These are phyloP conservation scores for Trametes coccinea DNA, from an alignment of 768 basidiomycete species.

Conservation along the genomic window DNA sequence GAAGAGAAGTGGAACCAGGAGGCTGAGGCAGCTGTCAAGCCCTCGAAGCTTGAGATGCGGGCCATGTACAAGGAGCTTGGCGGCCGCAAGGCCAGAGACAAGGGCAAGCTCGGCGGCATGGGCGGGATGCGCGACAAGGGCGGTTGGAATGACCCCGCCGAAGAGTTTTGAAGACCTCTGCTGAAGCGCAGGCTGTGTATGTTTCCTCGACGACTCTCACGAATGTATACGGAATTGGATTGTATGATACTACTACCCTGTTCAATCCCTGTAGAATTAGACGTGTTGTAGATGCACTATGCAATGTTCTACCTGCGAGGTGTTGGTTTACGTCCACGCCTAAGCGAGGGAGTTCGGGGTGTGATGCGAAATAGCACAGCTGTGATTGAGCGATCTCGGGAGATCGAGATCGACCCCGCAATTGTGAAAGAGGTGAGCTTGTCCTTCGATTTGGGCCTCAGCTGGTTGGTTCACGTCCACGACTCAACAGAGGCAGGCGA, in stretches of 20 bases:
- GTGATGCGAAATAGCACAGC: not conserved
- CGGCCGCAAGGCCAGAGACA: slow-evolving; percentile 76
- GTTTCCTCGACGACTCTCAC: not conserved
- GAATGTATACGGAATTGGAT: slow-evolving; percentile 5
- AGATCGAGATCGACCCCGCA: slow-evolving; percentile 5
- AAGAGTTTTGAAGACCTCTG: slow-evolving; percentile 3
- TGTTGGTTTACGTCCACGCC: not conserved
- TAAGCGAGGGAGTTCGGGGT: not conserved
- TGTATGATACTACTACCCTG: not conserved
- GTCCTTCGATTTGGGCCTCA: no score
- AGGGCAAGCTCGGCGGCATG: slow-evolving; percentile 68
- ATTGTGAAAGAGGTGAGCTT: not conserved
- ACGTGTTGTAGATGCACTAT: not conserved
- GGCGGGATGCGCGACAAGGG: slow-evolving; percentile 73
- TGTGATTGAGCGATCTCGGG: not conserved
- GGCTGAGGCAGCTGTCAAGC: slow-evolving; percentile 51
- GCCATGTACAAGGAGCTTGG: slow-evolving; percentile 90
- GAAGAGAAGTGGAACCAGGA: slow-evolving; percentile 74
- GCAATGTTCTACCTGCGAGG: not conserved
- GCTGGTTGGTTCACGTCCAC: no score
- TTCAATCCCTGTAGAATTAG: slow-evolving; percentile 10
- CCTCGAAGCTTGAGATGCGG: slow-evolving; percentile 83
- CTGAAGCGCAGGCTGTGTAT: not conserved
- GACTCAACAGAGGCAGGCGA: no score
- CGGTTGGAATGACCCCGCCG: slow-evolving; percentile 59